Evolutionary conservation across 116 monocot species (phyloP), one percentile per base, ranked within the genome.

Genomic region (Phalaenopsis hybrid): DNA sequence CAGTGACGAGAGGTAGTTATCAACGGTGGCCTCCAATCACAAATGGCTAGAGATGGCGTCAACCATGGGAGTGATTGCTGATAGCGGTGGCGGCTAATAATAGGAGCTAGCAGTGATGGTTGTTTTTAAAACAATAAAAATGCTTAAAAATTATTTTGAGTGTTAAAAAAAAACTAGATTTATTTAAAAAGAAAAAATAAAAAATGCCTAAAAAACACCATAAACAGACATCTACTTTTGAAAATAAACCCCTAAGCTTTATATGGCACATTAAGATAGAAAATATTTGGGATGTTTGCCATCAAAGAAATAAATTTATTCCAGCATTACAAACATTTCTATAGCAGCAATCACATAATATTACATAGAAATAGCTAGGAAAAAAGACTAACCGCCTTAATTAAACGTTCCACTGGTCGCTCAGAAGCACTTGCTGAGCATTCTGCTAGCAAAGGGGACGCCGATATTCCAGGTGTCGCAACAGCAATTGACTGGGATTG

Each of bases 381-480:
- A 50, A 77, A 15, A 51, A 5, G 23, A 85, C 92, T 88, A 37
- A 99, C 98, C 87, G 78, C 87, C 88, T 88, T 92, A 82, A 93
- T 73, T 78, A 99, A 83, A 6, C 90, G 90, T 15, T 95, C 91
- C 23, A 93, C 34, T 63, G 98, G 98, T 0, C 76, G 79, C 68
- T 95, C 98, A 46, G 81, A 78, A 52, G 78, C 80, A 82, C 72
- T 83, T 85, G 90, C 6, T 11, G 85, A 76, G 80, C 85, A 92
- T 77, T 94, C 95, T 52, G 88, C 93, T 59, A 95, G 84, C 83
- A 99, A 86, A 28, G 98, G 95, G 13, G 98, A 99, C 17, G 95
- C 88, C 75, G 98, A 95, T 80, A 95, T 95, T 59, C 98, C 95
- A 88, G 95, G 98, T 81, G 98, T 95, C 75, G 83, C 87, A 85